Conservation (phyloP, 176 grass and related monocot species). For the Otatea glauca region DNA sequence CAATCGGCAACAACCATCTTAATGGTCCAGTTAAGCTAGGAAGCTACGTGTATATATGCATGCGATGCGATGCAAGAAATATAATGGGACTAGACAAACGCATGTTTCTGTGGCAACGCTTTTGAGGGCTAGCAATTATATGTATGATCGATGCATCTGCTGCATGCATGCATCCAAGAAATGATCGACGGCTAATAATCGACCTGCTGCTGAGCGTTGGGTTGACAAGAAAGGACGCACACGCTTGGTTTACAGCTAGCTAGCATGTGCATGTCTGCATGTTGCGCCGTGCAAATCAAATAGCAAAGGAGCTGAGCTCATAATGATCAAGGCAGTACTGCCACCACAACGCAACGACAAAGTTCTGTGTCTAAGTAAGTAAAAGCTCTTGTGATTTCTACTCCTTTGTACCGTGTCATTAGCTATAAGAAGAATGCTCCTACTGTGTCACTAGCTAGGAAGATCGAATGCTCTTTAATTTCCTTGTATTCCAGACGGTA, state of each 20-base stretch:
- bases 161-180: too few relatives aligned
- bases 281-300: background rate
- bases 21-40: too few relatives aligned
- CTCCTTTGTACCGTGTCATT: background rate
- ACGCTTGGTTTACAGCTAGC: constrained; percentile 14
- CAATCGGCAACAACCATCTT: background rate
- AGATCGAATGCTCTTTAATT: background rate
- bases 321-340: background rate
- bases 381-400: background rate
- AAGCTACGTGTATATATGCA: background rate
- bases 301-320: background rate
- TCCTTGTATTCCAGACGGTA: background rate
- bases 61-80: background rate
- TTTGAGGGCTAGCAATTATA: background rate
- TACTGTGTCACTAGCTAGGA: background rate
- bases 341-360: background rate
- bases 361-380: background rate
- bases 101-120: background rate
- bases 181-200: background rate
- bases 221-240: background rate
- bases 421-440: too few relatives aligned
- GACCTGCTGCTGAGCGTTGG: constrained; percentile 4
- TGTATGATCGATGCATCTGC: background rate
- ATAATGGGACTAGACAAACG: background rate
- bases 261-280: background rate